phyloP scores from a whole-genome alignment of 148 eudicot species.

The Amaranthus hypochondriacus region DNA sequence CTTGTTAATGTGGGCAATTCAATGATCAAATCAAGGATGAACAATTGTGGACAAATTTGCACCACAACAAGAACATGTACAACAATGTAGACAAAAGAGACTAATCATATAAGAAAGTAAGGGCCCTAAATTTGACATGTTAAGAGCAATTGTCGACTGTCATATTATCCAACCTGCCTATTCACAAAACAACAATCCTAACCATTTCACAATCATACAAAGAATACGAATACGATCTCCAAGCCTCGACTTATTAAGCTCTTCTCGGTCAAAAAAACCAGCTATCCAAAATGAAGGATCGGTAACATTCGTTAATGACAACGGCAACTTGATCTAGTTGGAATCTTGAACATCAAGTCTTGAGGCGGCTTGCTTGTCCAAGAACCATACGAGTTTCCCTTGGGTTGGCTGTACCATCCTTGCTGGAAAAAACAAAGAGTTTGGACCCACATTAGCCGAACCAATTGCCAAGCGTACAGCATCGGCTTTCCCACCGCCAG shows the following conservation, averaged over 20 bases:
- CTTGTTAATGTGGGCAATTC: conserved; percentile 2
- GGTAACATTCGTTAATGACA: background rate
- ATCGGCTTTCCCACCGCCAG: conserved; percentile 64
- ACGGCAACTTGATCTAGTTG: conserved; percentile 15
- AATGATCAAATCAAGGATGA: background rate
- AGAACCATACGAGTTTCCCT: conserved; percentile 67
- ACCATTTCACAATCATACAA: conserved; percentile 12
- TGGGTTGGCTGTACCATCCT: conserved; percentile 56
- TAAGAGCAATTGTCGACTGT: background rate
- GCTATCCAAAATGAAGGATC: conserved; percentile 1
- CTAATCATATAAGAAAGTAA: background rate
- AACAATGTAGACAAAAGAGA: conserved; percentile 12
- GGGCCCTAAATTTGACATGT: background rate
- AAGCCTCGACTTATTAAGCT: conserved; percentile 13
- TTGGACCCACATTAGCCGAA: conserved; percentile 34
- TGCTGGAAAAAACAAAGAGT: conserved; percentile 45
- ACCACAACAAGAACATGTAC: conserved; percentile 13
- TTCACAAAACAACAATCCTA: conserved; percentile 14
- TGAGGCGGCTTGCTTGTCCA: conserved; percentile 54
- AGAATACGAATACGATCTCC: background rate
- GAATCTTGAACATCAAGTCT: conserved; percentile 37
- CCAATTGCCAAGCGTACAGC: conserved; percentile 42
- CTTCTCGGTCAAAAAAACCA: conserved; percentile 7
- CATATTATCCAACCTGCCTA: conserved; percentile 12
- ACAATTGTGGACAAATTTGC: conserved; percentile 14